These are phyloP conservation scores for Russula emetica DNA, from an alignment of 768 basidiomycete species.

Conservation along the genomic window DNA sequence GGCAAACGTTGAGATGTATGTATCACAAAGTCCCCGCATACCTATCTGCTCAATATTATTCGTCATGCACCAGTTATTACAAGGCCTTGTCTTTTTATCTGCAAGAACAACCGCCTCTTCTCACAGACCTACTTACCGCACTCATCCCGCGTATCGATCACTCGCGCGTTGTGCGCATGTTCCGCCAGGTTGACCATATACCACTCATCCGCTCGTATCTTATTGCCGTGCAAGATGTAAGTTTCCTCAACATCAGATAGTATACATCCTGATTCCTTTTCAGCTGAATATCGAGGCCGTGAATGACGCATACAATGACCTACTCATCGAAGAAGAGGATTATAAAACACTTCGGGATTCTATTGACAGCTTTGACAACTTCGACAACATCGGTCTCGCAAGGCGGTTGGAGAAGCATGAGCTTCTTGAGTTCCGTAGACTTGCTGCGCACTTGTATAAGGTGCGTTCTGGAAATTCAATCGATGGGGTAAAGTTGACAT, in stretches of 20 bases:
- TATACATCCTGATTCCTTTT: not conserved
- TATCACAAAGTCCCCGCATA: not conserved
- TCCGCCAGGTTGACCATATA: conserved; percentile 92
- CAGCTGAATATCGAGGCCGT: conserved; percentile 95
- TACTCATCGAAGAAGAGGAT: conserved; percentile 99
- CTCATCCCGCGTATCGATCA: conserved; percentile 95
- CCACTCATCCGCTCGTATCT: conserved; percentile 95
- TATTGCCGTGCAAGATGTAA: conserved; percentile 90
- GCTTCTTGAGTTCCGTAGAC: conserved; percentile 88
- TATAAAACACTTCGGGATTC: conserved; percentile 97
- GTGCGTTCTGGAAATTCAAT: conserved; percentile 37
- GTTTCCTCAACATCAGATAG: conserved; percentile 29
- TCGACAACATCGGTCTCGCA: conserved; percentile 86
- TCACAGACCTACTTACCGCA: conserved; percentile 90
- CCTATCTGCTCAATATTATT: conserved; percentile 13
- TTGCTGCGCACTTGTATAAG: conserved; percentile 96
- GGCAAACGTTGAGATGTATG: conserved; percentile 95
- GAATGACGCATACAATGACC: conserved; percentile 95
- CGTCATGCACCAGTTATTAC: conserved; percentile 64
- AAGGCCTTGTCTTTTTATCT: conserved; percentile 93
- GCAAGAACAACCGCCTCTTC: conserved; percentile 85
- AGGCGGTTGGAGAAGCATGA: conserved; percentile 83
- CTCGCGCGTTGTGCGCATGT: conserved; percentile 90
- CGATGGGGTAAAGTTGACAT: not conserved
- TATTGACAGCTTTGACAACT: conserved; percentile 98